These are phyloP conservation scores for Yarrowia yakushimensis DNA, from an alignment of 805 yeast genomes.

Conservation along the genomic window DNA sequence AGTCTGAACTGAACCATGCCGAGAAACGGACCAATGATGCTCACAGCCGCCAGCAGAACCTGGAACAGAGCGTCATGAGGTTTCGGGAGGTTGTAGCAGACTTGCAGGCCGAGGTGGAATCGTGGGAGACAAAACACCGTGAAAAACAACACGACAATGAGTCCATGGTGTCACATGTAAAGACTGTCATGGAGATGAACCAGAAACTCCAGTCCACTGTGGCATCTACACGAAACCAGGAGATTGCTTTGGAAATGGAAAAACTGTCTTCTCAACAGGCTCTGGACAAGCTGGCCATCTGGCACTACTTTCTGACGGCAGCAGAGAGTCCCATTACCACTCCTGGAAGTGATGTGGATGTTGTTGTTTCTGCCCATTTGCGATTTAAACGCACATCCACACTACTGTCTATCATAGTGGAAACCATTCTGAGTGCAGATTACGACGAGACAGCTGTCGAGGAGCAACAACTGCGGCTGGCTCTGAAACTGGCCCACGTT, in stretches of 20 bases:
- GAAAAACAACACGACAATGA: slow-evolving; percentile 25
- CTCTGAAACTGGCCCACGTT: not conserved
- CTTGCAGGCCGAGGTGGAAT: slow-evolving; percentile 33
- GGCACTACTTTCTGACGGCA: slow-evolving; percentile 30
- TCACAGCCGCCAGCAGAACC: slow-evolving; percentile 35
- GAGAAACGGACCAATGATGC: slow-evolving; percentile 32
- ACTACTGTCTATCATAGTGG: not conserved
- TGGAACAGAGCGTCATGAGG: slow-evolving; percentile 39
- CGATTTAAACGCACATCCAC: not conserved
- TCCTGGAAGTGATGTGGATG: slow-evolving; percentile 14
- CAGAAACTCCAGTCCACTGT: slow-evolving; percentile 30
- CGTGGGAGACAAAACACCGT: slow-evolving; percentile 27
- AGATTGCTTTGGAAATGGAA: slow-evolving; percentile 33
- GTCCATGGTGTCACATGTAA: slow-evolving; percentile 27
- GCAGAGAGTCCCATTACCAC: slow-evolving; percentile 22
- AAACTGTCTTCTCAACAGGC: slow-evolving; percentile 33
- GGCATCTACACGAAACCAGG: slow-evolving; percentile 26
- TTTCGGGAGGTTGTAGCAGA: slow-evolving; percentile 35
- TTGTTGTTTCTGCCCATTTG: slow-evolving; percentile 16
- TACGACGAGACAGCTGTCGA: not conserved
- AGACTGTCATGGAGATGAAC: slow-evolving; percentile 31
- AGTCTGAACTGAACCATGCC: slow-evolving; percentile 28
- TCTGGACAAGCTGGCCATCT: slow-evolving; percentile 32
- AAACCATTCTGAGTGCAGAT: not conserved
- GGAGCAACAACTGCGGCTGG: not conserved